phyloP scores from a whole-genome alignment of 345 rosid genomes.

The Kandelia obovata region DNA sequence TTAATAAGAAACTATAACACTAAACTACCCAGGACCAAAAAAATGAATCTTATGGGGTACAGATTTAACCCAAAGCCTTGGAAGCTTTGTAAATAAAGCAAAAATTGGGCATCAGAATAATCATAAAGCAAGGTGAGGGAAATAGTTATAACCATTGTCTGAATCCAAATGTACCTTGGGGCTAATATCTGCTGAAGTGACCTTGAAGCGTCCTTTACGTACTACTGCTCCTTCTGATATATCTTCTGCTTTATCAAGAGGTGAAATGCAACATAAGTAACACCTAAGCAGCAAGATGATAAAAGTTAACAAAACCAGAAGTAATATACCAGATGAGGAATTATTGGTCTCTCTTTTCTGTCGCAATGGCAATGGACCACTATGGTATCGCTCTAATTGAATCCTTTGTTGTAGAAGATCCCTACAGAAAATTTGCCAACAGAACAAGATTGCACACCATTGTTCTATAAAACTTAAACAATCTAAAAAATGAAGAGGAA shows the following conservation, averaged over 20 bases:
- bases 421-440: conserved; percentile 30
- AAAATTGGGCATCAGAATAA: background rate
- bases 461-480: background rate
- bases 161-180: conserved; percentile 62
- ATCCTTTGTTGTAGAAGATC: conserved; percentile 53
- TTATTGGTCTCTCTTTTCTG: conserved; percentile 63
- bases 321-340: conserved; percentile 42
- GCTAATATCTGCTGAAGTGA: conserved; percentile 72
- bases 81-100: background rate
- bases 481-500: background rate
- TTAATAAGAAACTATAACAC: background rate
- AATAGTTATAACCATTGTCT: background rate
- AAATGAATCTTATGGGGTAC: background rate
- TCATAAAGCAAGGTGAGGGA: background rate
- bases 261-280: background rate
- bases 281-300: conserved; percentile 3
- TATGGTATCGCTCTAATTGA: conserved; percentile 63
- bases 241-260: conserved; percentile 50
- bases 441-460: too few relatives aligned
- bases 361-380: conserved; percentile 65
- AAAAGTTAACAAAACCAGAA: conserved; percentile 13
- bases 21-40: background rate
- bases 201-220: conserved; percentile 86
- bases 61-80: background rate
- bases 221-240: conserved; percentile 70